These are phyloP conservation scores for Eucalyptus erythrocorys DNA, from an alignment of 345 rosid genomes.

Conservation along the genomic window DNA sequence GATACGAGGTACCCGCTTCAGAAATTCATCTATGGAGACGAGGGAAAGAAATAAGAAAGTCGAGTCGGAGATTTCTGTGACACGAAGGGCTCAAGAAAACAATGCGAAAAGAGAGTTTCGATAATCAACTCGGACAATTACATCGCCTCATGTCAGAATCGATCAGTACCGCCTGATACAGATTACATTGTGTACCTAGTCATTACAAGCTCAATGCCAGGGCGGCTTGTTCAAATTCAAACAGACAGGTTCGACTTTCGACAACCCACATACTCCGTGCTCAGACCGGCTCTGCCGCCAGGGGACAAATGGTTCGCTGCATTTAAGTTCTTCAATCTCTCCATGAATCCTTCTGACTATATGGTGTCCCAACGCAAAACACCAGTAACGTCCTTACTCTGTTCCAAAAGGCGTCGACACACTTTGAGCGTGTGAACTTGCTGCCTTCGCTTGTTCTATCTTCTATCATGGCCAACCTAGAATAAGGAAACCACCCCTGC, in stretches of 20 bases:
- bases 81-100: neutral
- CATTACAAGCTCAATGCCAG: neutral
- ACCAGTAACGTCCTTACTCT: slow-evolving; percentile 27
- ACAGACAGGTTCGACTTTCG: neutral
- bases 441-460: neutral
- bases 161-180: neutral
- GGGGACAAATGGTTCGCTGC: neutral
- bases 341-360: neutral
- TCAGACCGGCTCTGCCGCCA: slow-evolving; percentile 6
- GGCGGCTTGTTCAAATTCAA: neutral
- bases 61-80: neutral
- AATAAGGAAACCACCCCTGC: slow-evolving; percentile 25
- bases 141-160: neutral
- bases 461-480: slow-evolving; percentile 13
- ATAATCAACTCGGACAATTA: neutral
- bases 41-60: neutral
- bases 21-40: neutral
- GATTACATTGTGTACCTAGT: neutral
- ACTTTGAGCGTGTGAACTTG: slow-evolving; percentile 4
- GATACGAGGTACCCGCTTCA: neutral
- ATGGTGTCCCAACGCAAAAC: slow-evolving; percentile 15
- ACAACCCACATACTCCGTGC: neutral
- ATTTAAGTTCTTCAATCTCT: neutral
- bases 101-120: neutral
- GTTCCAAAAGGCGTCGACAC: slow-evolving; percentile 7